These are phyloP conservation scores for Spathaspora gorwiae DNA, from an alignment of 805 yeast genomes.

Conservation along the genomic window DNA sequence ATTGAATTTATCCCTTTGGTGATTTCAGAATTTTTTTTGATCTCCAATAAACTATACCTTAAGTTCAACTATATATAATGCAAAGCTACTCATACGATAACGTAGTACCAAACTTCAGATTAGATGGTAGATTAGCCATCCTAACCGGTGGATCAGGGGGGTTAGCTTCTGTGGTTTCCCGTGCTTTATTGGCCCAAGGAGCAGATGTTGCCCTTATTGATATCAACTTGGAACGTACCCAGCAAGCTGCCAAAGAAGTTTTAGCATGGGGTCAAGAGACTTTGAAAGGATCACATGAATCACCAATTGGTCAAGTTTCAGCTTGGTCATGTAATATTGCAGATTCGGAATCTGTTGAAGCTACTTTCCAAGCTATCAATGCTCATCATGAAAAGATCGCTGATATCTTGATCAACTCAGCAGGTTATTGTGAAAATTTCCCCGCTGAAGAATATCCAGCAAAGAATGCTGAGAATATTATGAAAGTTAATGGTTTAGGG, in stretches of 20 bases:
- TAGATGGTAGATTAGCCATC: slow-evolving; percentile 67
- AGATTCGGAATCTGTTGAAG: slow-evolving; percentile 55
- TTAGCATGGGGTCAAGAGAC: slow-evolving; percentile 43
- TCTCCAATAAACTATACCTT: too few species aligned
- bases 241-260: slow-evolving; percentile 50
- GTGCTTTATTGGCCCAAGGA: slow-evolving; percentile 70
- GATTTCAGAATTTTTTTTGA: too few species aligned
- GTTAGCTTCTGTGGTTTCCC: slow-evolving; percentile 57
- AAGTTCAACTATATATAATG: not conserved
- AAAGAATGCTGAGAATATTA: slow-evolving; percentile 58
- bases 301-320: slow-evolving; percentile 41
- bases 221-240: slow-evolving; percentile 55
- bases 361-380: slow-evolving; percentile 48
- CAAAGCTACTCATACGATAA: slow-evolving; percentile 30
- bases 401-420: slow-evolving; percentile 66
- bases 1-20: too few species aligned
- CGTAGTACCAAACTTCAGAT: slow-evolving; percentile 59
- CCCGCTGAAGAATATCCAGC: slow-evolving; percentile 77
- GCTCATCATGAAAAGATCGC: slow-evolving; percentile 58
- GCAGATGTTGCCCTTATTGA: slow-evolving; percentile 73
- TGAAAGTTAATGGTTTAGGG: slow-evolving; percentile 72
- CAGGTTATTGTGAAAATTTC: slow-evolving; percentile 82
- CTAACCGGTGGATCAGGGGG: slow-evolving; percentile 85
- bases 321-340: slow-evolving; percentile 76
- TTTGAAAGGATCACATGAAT: slow-evolving; percentile 29